Base-by-base conservation (phyloP, 768 basidiomycete genomes). In the Boletus reticulatus region DNA sequence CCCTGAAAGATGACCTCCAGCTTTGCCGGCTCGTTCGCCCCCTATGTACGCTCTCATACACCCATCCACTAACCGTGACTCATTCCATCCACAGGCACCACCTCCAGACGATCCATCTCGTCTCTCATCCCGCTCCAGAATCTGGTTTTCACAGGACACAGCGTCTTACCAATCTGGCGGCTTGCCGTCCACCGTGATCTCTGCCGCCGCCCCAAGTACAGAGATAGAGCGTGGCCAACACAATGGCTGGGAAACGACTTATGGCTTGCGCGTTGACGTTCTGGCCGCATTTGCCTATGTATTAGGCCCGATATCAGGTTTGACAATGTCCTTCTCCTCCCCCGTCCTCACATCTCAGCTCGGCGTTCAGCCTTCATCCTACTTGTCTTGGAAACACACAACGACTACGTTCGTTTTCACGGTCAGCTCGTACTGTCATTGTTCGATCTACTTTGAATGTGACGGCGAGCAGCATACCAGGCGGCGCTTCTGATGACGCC, bases 341-440 rank as follows among this genome's bases (percentile, higher is more conserved):
- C 10, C 4, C 20, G 20, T 48, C 22, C 24, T 52, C 19, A 56
- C 37, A 17, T 39, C 42, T 38, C 39, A 6, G 16, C 12, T 27
- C 12, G 50, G 50, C 46, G 19, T 44, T 53, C 22, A 89, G 90
- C 89, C 4, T 70, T 91, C 31, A 27, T 76, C 1, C 69, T 90
- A 32, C 77, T 92, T 11, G 78, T 89, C n/a, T 58, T 84, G n/a
- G 89, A 92, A 71, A 92, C 84, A 11, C 80, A 82, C 57, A 88
- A 87, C 62, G 85, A 90, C 69, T 87, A 82, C 58, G 82, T 90
- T 55, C 83, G 89, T 50, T 91, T 90, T 67, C 88, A 89, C 66
- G 86, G 88, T 88, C 50, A 63, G 80, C 65, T 16, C 36, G 50
- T 37, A 8, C n/a, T 27, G 42, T 50, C 43, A 31, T 43, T 52